Conservation (phyloP, 345 rosid genomes). For the Punica granatum region DNA sequence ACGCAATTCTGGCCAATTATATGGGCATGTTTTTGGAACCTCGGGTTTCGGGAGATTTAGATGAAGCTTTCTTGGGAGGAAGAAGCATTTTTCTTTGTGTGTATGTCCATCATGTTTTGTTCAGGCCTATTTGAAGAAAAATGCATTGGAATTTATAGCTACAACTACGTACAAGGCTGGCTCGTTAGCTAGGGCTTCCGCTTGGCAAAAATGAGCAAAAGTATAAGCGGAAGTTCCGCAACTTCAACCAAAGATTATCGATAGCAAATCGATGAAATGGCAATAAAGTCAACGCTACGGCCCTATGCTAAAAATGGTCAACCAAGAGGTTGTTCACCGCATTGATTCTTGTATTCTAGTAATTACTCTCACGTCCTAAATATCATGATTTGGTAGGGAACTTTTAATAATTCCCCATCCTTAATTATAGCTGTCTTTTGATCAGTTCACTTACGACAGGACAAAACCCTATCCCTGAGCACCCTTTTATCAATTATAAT, state of each 20-base stretch:
- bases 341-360: background rate
- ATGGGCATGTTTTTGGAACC: too few species aligned
- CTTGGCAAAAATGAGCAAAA: too few species aligned
- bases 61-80: too few species aligned
- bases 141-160: too few species aligned
- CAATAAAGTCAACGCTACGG: conserved; percentile 2
- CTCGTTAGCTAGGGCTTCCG: too few species aligned
- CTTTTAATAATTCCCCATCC: background rate
- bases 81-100: too few species aligned
- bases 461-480: background rate
- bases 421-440: background rate
- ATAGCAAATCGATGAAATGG: background rate
- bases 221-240: background rate
- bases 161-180: too few species aligned
- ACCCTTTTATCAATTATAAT: background rate
- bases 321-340: conserved; percentile 1
- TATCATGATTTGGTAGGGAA: background rate
- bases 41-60: too few species aligned
- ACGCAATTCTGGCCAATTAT: too few species aligned
- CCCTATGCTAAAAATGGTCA: background rate
- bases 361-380: conserved; percentile 1
- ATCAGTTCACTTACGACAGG: background rate
- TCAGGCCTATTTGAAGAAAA: too few species aligned
- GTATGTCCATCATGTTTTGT: too few species aligned
- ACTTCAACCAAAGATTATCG: background rate